A percentile compares a stretch with the other conserved stretches of the same genome.
phyloP scores from a whole-genome alignment of 768 basidiomycete species.

The Cubamyces sp. region DNA sequence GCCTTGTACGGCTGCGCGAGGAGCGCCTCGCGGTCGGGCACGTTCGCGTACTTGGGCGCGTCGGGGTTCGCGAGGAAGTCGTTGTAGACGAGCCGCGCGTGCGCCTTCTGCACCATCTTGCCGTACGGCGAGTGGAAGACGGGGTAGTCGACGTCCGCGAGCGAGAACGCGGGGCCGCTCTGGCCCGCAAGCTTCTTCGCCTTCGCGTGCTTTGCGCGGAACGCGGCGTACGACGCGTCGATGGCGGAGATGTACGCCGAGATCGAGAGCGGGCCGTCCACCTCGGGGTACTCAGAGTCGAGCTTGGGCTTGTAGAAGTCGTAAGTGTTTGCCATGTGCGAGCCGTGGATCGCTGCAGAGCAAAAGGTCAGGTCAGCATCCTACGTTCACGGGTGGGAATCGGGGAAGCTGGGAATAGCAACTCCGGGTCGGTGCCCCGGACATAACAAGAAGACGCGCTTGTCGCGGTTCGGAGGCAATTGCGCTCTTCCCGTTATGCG shows the following conservation, averaged over 20 bases:
- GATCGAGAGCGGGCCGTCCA: constrained; percentile 96
- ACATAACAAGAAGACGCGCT: neutral
- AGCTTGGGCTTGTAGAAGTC: constrained; percentile 99
- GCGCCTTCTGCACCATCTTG: constrained; percentile 97
- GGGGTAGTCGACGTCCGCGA: constrained; percentile 87
- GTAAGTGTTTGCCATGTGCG: constrained; percentile 96
- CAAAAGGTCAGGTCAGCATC: neutral
- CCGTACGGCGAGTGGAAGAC: constrained; percentile 99
- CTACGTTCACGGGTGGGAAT: neutral
- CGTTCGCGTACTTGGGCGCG: constrained; percentile 66
- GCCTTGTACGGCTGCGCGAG: constrained; percentile 68
- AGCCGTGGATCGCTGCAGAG: constrained; percentile 85
- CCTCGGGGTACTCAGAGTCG: constrained; percentile 93
- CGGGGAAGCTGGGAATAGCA: neutral
- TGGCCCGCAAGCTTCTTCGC: constrained; percentile 49
- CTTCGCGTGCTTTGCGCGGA: constrained; percentile 79
- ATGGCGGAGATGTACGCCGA: constrained; percentile 94
- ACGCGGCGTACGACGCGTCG: constrained; percentile 85
- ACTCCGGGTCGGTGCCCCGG: neutral
- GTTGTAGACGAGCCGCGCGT: constrained; percentile 89
- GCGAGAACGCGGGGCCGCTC: constrained; percentile 58
- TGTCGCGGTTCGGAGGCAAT: neutral
- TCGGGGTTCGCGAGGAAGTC: constrained; percentile 87
- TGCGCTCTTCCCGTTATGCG: constrained; percentile 9
- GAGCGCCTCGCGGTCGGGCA: constrained; percentile 72